Evolutionary conservation across 2,329 filamentous ascomycete species (phyloP).

Genomic region (Cladosporium velox): DNA sequence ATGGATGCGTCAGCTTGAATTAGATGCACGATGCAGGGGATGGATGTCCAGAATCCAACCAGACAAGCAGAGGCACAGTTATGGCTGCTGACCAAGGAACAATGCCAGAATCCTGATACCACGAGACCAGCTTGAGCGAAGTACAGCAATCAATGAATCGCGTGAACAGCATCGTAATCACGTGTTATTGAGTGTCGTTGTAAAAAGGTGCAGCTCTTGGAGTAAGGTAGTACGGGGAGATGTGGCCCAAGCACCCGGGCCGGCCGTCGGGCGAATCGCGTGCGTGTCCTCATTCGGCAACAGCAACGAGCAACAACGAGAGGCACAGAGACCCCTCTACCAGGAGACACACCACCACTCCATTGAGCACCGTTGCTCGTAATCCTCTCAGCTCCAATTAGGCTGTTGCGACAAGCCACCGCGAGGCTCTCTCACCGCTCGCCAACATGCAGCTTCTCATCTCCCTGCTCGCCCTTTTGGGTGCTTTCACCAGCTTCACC

Average conservation of each 20-base stretch:
- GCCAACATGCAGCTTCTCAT: conserved; percentile 31
- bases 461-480: conserved; percentile 43
- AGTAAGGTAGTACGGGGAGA: background rate
- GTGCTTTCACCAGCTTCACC: conserved; percentile 70
- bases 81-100: background rate
- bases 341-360: conserved; percentile 7
- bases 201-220: background rate
- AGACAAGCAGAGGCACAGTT: background rate
- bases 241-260: background rate
- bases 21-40: background rate
- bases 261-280: background rate
- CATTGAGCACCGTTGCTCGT: conserved; percentile 7
- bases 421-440: background rate
- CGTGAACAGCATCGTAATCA: background rate
- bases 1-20: background rate
- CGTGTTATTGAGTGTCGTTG: background rate
- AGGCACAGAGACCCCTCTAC: background rate
- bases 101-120: background rate
- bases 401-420: conserved; percentile 7
- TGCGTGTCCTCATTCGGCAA: conserved; percentile 18
- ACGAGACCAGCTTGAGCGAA: background rate
- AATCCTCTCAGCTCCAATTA: background rate
- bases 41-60: background rate
- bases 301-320: conserved; percentile 12
- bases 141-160: background rate